These are phyloP conservation scores for Fusarium tupiense DNA, from an alignment of 2,329 filamentous ascomycete species.

Conservation along the genomic window DNA sequence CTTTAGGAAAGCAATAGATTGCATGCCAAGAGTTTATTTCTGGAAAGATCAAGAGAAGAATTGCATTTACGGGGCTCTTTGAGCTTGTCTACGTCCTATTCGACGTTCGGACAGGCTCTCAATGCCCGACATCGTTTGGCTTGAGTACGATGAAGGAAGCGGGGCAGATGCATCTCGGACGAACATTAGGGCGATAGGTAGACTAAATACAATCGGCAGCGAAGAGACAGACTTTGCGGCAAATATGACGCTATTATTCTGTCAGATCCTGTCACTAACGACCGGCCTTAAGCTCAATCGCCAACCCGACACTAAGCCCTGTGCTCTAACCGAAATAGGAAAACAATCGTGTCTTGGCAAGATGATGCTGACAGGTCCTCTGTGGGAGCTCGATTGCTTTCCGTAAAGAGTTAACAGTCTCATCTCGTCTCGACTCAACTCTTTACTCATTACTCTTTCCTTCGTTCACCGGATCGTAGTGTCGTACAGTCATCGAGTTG, in stretches of 20 bases:
- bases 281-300: not conserved
- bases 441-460: not conserved
- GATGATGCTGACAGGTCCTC: not conserved
- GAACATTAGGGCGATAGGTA: not conserved
- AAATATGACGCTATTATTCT: not conserved
- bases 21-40: not conserved
- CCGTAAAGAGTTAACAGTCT: constrained; percentile 26
- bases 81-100: not conserved
- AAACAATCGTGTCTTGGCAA: constrained; percentile 38
- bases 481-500: fast-evolving
- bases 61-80: not conserved
- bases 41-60: not conserved
- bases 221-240: fast-evolving
- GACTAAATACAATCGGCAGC: not conserved
- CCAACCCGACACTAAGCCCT: not conserved
- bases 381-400: constrained; percentile 5
- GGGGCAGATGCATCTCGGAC: not conserved
- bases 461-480: fast-evolving
- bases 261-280: fast-evolving
- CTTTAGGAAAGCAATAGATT: constrained; percentile 3
- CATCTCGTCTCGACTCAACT: not conserved
- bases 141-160: not conserved
- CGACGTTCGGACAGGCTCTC: not conserved
- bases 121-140: not conserved
- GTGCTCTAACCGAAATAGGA: constrained; percentile 35